Percentiles rank a stretch among this genome's conserved stretches.
These are phyloP conservation scores for Syncephalastrum sp. DNA, from an alignment of 371 early-diverging fungal genomes.

Conservation along the genomic window DNA sequence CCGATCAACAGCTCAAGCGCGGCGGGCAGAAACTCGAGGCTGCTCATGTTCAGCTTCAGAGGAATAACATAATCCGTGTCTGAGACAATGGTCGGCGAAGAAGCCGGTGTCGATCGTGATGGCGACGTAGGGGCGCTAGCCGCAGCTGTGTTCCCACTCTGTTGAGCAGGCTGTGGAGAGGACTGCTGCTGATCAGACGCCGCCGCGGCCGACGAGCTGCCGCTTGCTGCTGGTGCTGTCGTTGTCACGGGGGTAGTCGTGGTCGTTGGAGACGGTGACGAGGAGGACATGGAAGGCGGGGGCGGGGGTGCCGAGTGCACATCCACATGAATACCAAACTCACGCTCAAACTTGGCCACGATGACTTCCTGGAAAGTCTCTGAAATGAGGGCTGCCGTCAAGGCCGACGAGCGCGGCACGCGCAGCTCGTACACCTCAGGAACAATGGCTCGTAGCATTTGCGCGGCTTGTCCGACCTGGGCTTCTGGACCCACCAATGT, in stretches of 20 bases:
- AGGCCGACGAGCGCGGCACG: slow-evolving; percentile 29
- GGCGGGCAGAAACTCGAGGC: slow-evolving; percentile 14
- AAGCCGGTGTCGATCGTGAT: slow-evolving; percentile 13
- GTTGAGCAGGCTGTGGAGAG: neutral
- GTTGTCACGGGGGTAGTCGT: slow-evolving; percentile 10
- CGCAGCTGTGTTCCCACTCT: slow-evolving; percentile 2
- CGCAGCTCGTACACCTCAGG: slow-evolving; percentile 41
- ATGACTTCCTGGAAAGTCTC: slow-evolving; percentile 15
- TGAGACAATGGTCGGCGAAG: slow-evolving; percentile 2
- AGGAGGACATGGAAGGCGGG: slow-evolving; percentile 14
- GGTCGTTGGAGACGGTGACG: slow-evolving; percentile 9
- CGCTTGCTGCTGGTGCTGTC: slow-evolving; percentile 13
- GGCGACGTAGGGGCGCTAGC: slow-evolving; percentile 12
- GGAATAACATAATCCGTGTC: slow-evolving; percentile 15
- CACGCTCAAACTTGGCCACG: slow-evolving; percentile 14
- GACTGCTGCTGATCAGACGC: slow-evolving; percentile 17
- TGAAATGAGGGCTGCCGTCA: slow-evolving; percentile 15
- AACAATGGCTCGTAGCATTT: slow-evolving; percentile 36
- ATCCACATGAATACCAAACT: slow-evolving; percentile 18
- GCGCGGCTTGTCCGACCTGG: slow-evolving; percentile 31
- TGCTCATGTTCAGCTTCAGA: slow-evolving; percentile 15
- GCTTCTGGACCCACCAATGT: slow-evolving; percentile 44
- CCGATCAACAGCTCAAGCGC: slow-evolving; percentile 15
- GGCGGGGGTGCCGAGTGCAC: slow-evolving; percentile 12
- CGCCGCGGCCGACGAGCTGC: slow-evolving; percentile 5